Base-by-base conservation (phyloP, 2,329 filamentous ascomycete species). In the Trichoderma brevicompactum region DNA sequence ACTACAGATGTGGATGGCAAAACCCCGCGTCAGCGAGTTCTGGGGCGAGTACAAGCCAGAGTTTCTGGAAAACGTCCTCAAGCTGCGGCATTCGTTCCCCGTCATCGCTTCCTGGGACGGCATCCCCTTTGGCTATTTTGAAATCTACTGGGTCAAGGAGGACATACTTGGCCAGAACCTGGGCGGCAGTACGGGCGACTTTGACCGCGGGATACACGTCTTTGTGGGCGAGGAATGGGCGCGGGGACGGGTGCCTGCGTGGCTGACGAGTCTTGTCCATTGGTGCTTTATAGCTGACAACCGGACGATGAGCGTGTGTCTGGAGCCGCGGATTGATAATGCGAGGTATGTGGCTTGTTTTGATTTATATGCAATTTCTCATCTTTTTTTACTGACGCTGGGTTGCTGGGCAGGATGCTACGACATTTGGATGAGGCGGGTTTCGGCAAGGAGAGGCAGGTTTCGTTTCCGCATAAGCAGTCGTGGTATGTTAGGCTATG, bases 61-160 rank as follows among this genome's bases (percentile, higher is more conserved):
- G 2, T 96, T 97, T 67, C 81, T 99, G 3, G 80, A 83, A 19
- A 81, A 79, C 2, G 88, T 85, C 0, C 79, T 98, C 10, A 82
- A 82, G 12, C 88, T 84, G 19, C 82, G 83, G 17, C 90, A 97
- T 77, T 92, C 89, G 8, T 97, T 98, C 76, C 95, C 95, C 0
- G 92, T 89, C 0, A 94, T 98, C 67, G 95, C 92, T 0, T 89
- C 93, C 74, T 99, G 94, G 92, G 92, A 98, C 71, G 94, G 92
- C 10, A 90, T 94, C 67, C 94, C 94, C 0, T 99, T 98, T 79
- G 95, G 93, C 0, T 99, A 96, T 75, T 97, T 99, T 74, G 95
- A 99, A 80, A 85, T 99, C 40, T 99, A 99, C 79, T 99, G 95
- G 94, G 92, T 95, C 3, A 97, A 96, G 73, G 95, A 99, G 75